These are phyloP conservation scores for Leptomonas pyrrhocoris DNA, from an alignment of 208 protist species.

Conservation along the genomic window DNA sequence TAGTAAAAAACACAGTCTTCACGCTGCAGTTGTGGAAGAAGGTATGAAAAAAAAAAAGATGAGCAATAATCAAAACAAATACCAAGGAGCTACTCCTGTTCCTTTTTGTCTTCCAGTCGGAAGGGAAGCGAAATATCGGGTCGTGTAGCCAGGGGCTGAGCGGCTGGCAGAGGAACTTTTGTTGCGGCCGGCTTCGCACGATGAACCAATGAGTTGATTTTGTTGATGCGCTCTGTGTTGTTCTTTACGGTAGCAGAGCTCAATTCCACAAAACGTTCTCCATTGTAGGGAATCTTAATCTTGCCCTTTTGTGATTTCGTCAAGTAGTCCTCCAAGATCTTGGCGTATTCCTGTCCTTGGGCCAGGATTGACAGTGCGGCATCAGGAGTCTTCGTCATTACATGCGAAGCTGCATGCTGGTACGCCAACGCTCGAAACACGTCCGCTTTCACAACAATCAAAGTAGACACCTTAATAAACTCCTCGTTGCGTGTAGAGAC, in stretches of 20 bases:
- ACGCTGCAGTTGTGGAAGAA: background rate
- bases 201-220: constrained; percentile 70
- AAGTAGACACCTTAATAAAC: constrained; percentile 35
- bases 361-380: constrained; percentile 39
- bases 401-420: constrained; percentile 46
- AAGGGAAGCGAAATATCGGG: constrained; percentile 31
- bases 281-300: constrained; percentile 43
- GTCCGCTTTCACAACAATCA: constrained; percentile 53
- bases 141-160: constrained; percentile 32
- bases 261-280: constrained; percentile 41
- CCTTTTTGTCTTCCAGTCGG: constrained; percentile 14
- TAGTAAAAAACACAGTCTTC: background rate
- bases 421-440: constrained; percentile 54
- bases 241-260: constrained; percentile 32
- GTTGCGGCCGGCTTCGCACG: constrained; percentile 36
- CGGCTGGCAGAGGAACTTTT: constrained; percentile 26
- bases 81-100: background rate
- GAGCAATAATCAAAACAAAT: background rate
- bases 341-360: constrained; percentile 31
- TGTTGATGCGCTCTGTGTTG: constrained; percentile 50
- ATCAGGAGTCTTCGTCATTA: constrained; percentile 46
- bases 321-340: constrained; percentile 37
- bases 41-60: background rate
- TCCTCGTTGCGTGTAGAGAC: constrained; percentile 32
- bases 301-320: constrained; percentile 36